These are phyloP conservation scores for Penicillium pancosmium DNA, from an alignment of 495 filamentous ascomycete species.

Conservation along the genomic window DNA sequence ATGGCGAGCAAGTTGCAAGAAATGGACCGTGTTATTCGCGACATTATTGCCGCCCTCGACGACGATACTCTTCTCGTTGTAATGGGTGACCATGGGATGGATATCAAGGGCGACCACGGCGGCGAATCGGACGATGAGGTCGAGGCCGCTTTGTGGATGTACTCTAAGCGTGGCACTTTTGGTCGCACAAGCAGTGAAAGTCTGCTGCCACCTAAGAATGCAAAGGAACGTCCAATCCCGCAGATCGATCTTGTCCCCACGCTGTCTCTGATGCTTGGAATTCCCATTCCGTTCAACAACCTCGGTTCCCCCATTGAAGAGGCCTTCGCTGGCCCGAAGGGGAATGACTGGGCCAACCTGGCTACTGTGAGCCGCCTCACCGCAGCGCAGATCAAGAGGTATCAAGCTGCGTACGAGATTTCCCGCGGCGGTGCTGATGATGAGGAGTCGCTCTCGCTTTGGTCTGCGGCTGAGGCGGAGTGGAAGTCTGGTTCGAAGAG, in stretches of 20 bases:
- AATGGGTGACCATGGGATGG: conserved; percentile 99
- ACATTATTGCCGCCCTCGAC: conserved; percentile 72
- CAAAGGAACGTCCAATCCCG: conserved; percentile 79
- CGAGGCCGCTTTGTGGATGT: conserved; percentile 97
- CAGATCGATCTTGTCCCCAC: conserved; percentile 98
- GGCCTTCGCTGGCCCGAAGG: conserved; percentile 74
- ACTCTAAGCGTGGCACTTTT: conserved; percentile 81
- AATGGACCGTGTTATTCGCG: conserved; percentile 80
- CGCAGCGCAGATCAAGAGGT: conserved; percentile 84
- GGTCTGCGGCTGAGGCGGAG: conserved; percentile 52
- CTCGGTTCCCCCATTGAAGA: conserved; percentile 94
- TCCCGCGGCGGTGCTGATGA: conserved; percentile 65
- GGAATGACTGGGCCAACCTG: conserved; percentile 73
- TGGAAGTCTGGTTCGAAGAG: conserved; percentile 47
- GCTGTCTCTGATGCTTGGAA: conserved; percentile 78
- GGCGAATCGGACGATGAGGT: conserved; percentile 95
- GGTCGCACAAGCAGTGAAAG: conserved; percentile 69
- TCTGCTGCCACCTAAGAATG: conserved; percentile 66
- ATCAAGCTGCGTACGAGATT: conserved; percentile 69
- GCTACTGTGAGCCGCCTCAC: conserved; percentile 74
- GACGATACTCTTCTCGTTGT: conserved; percentile 87
- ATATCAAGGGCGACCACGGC: conserved; percentile 93
- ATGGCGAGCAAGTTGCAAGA: conserved; percentile 89
- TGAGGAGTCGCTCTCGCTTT: conserved; percentile 60
- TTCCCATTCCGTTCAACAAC: conserved; percentile 97